These are phyloP conservation scores for Cladorrhinum sp. DNA, from an alignment of 2,329 filamentous ascomycete species.

Conservation along the genomic window DNA sequence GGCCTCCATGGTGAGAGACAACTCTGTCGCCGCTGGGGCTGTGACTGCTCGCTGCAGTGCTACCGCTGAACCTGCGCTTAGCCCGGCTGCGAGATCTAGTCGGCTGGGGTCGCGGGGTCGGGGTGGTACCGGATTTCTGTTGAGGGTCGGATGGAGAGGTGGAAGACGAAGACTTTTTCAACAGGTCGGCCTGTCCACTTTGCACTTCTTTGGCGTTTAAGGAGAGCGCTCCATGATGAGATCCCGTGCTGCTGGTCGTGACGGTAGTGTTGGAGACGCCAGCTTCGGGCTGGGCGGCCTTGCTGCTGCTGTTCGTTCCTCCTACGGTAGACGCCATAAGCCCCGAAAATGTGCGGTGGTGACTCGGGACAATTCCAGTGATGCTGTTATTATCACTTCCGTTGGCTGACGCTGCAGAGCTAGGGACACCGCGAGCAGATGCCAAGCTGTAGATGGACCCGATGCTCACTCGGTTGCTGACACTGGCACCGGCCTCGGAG, in stretches of 20 bases:
- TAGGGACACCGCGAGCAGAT: constrained; percentile 54
- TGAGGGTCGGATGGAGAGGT: constrained; percentile 16
- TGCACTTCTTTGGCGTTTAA: constrained; percentile 44
- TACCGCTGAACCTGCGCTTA: constrained; percentile 76
- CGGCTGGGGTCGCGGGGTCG: constrained; percentile 42
- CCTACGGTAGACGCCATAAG: constrained; percentile 44
- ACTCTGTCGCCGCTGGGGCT: constrained; percentile 72
- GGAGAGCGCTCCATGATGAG: constrained; percentile 43
- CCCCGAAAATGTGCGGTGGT: constrained; percentile 43
- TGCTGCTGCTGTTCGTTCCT: constrained; percentile 36
- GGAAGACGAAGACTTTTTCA: constrained; percentile 38
- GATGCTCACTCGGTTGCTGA: constrained; percentile 63
- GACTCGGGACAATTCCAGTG: constrained; percentile 28
- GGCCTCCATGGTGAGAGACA: constrained; percentile 32
- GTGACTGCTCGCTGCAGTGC: constrained; percentile 76
- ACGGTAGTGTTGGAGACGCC: constrained; percentile 52
- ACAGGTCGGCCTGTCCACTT: constrained; percentile 42
- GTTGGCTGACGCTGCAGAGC: constrained; percentile 51
- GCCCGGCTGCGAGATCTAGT: constrained; percentile 64
- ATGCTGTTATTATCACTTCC: constrained; percentile 47
- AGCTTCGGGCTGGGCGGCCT: constrained; percentile 48
- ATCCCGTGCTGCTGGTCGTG: constrained; percentile 47
- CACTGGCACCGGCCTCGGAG: constrained; percentile 52
- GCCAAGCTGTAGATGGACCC: constrained; percentile 70
- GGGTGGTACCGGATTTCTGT: constrained; percentile 19